Percentiles rank a stretch among this genome's conserved stretches.
These are phyloP conservation scores for Zymoseptoria brevis DNA, from an alignment of 2,329 filamentous ascomycete species.

Conservation along the genomic window DNA sequence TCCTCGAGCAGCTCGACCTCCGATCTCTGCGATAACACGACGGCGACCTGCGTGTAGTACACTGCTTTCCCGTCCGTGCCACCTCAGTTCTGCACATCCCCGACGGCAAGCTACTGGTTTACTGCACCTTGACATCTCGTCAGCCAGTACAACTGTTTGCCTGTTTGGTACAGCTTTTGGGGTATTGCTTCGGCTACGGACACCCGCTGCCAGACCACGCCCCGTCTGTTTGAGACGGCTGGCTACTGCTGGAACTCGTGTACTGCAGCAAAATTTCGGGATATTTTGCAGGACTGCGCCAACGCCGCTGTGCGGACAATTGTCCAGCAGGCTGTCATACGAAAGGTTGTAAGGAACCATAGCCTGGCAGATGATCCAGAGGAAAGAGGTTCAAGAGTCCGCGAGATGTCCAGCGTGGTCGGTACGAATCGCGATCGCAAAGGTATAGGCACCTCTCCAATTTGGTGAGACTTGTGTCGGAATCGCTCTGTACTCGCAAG, in stretches of 20 bases:
- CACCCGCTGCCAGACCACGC: background rate
- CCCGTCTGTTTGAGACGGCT: background rate
- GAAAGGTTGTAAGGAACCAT: background rate
- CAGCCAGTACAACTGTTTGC: background rate
- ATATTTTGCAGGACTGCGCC: background rate
- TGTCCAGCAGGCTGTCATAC: background rate
- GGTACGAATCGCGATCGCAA: conserved; percentile 26
- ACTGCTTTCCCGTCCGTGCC: background rate
- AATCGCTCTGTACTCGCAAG: background rate
- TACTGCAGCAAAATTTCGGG: background rate
- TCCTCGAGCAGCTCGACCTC: background rate
- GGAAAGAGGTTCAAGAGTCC: conserved; percentile 8
- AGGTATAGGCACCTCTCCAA: conserved; percentile 29
- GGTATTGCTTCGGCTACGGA: background rate
- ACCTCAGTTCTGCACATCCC: background rate
- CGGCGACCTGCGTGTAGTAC: background rate
- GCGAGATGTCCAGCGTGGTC: conserved; percentile 26
- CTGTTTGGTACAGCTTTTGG: background rate
- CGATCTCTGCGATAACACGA: background rate
- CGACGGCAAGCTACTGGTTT: background rate
- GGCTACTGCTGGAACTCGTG: background rate
- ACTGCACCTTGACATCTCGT: background rate
- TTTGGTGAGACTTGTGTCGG: conserved; percentile 22
- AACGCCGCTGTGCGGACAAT: background rate
- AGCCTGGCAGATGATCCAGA: conserved; percentile 1